These are phyloP conservation scores for Kurtzmaniella quercitrusa DNA, from an alignment of 1,139 yeast species.

Conservation along the genomic window DNA sequence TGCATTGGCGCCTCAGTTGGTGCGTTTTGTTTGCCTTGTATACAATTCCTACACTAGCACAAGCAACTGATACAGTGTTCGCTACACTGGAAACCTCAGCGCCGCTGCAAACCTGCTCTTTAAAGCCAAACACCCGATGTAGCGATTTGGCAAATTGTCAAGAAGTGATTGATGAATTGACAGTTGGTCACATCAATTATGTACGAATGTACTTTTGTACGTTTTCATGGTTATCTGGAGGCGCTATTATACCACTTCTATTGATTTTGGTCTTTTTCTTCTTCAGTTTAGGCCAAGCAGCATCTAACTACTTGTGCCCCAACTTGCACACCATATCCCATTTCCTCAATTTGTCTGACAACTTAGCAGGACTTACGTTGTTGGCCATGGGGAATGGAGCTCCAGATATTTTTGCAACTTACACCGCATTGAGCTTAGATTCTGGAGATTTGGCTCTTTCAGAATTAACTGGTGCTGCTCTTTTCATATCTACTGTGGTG, in stretches of 20 bases:
- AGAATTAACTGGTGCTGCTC: slow-evolving; percentile 82
- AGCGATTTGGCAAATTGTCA: slow-evolving; percentile 15
- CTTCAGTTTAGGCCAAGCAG: slow-evolving; percentile 64
- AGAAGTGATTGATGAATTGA: background rate
- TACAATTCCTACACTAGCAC: background rate
- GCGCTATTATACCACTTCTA: slow-evolving; percentile 10
- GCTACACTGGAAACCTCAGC: background rate
- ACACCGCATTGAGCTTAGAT: slow-evolving; percentile 67
- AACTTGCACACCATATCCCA: slow-evolving; percentile 62
- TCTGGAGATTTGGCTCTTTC: slow-evolving; percentile 80
- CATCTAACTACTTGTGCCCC: slow-evolving; percentile 74
- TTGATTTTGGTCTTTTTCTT: slow-evolving; percentile 41
- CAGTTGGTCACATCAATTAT: slow-evolving; percentile 25
- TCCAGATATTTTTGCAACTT: slow-evolving; percentile 85
- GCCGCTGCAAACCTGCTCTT: background rate
- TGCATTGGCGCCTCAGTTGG: background rate
- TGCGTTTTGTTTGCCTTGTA: background rate
- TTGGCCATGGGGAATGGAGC: slow-evolving; percentile 91
- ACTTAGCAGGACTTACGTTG: slow-evolving; percentile 81
- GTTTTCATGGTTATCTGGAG: slow-evolving; percentile 11
- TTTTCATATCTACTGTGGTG: slow-evolving; percentile 71
- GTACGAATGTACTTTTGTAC: slow-evolving; percentile 16
- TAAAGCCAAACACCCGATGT: slow-evolving; percentile 12
- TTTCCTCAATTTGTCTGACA: slow-evolving; percentile 62
- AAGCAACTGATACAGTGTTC: background rate